Percentiles rank a stretch among this genome's conserved stretches.
These are phyloP conservation scores for Uronychia setigera DNA, from an alignment of 73 alveolate species.

Conservation along the genomic window DNA sequence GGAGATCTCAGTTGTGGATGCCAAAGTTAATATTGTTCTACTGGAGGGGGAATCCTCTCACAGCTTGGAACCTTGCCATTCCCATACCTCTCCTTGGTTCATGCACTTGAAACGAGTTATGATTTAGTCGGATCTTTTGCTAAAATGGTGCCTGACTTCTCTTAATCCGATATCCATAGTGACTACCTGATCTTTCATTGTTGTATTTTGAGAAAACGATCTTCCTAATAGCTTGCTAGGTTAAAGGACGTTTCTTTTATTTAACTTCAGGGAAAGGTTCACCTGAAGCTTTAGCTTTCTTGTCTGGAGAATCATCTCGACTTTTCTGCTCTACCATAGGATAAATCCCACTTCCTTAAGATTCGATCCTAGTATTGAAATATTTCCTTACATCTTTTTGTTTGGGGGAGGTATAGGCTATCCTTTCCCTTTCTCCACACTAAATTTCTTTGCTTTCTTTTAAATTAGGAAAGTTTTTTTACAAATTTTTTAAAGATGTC, in stretches of 20 bases:
- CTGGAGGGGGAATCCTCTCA: background rate
- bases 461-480: background rate
- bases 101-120: background rate
- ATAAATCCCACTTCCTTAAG: no score
- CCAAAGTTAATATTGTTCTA: background rate
- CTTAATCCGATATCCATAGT: background rate
- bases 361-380: background rate
- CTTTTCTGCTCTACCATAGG: background rate
- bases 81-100: background rate
- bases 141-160: background rate
- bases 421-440: background rate
- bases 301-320: background rate
- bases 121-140: background rate
- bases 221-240: background rate
- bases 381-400: background rate
- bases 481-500: slow-evolving; percentile 24
- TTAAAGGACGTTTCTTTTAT: background rate
- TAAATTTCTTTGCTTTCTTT: background rate
- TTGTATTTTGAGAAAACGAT: background rate
- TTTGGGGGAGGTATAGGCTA: background rate
- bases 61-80: background rate
- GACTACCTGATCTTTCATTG: background rate
- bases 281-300: background rate
- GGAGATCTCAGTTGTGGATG: background rate
- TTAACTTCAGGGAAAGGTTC: background rate